These are phyloP conservation scores for Penicillium psychrosexuale DNA, from an alignment of 2,329 filamentous ascomycete species.

Conservation along the genomic window DNA sequence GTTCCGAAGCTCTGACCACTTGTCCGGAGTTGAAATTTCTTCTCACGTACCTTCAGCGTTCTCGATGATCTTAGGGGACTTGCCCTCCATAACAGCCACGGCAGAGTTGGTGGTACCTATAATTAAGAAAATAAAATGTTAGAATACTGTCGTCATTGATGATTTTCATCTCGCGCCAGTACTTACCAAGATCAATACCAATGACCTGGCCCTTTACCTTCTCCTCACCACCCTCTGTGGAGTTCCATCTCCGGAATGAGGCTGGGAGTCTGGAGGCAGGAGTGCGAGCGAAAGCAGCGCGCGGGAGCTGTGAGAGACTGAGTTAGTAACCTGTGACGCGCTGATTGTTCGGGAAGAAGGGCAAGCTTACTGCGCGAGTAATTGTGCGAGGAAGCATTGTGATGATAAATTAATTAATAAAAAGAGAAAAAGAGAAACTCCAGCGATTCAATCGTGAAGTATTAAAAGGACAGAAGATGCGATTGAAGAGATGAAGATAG, in stretches of 20 bases:
- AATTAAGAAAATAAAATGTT: conserved; percentile 7
- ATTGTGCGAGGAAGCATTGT: conserved; percentile 72
- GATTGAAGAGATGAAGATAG: conserved; percentile 19
- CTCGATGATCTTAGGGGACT: conserved; percentile 91
- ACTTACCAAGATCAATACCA: conserved; percentile 91
- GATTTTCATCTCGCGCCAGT: background rate
- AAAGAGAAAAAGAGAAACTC: conserved; percentile 32
- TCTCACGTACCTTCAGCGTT: conserved; percentile 77
- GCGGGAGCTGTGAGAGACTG: conserved; percentile 62
- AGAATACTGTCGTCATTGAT: conserved; percentile 6
- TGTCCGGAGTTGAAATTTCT: conserved; percentile 15
- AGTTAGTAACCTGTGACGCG: conserved; percentile 25
- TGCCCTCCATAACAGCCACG: conserved; percentile 96
- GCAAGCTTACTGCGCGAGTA: conserved; percentile 66
- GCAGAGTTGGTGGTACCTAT: conserved; percentile 91
- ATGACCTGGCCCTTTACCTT: conserved; percentile 97
- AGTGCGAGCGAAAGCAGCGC: conserved; percentile 69
- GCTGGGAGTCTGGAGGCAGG: conserved; percentile 67
- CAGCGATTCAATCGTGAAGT: conserved; percentile 36
- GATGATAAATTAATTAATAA: conserved; percentile 41
- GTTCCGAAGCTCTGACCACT: conserved; percentile 8
- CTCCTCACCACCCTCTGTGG: conserved; percentile 56
- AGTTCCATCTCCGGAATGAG: conserved; percentile 61
- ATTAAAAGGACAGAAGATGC: conserved; percentile 19
- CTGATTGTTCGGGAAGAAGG: conserved; percentile 5